phyloP scores from a whole-genome alignment of 768 basidiomycete species.

The Leccinum rimulosum region DNA sequence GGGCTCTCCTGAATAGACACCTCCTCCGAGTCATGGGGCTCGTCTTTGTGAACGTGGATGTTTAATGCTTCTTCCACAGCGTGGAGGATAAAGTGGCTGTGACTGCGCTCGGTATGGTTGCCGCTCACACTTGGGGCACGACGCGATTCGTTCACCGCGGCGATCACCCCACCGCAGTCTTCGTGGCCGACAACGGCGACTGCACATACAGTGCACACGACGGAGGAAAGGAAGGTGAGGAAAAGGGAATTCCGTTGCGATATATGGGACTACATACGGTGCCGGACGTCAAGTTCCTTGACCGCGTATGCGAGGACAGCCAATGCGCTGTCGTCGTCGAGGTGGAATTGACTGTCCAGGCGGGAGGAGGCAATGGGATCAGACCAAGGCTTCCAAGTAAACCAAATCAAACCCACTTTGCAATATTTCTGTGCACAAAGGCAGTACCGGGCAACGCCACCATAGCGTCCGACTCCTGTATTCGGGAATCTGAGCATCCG shows the following conservation, averaged over 20 bases:
- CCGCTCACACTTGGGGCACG: slow-evolving; percentile 47
- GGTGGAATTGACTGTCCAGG: slow-evolving; percentile 68
- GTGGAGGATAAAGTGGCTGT: slow-evolving; percentile 17
- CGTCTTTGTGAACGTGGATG: slow-evolving; percentile 24
- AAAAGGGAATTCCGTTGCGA: not conserved
- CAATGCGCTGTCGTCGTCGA: slow-evolving; percentile 63
- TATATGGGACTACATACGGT: slow-evolving; percentile 50
- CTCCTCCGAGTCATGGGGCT: slow-evolving; percentile 3
- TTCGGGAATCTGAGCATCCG: slow-evolving; percentile 82
- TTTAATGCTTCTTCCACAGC: not conserved
- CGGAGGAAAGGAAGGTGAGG: not conserved
- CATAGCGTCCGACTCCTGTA: slow-evolving; percentile 75
- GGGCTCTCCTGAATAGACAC: slow-evolving; percentile 20
- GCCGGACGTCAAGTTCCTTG: slow-evolving; percentile 59
- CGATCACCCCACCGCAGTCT: slow-evolving; percentile 71
- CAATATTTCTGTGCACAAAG: slow-evolving; percentile 85
- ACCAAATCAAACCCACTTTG: slow-evolving; percentile 41
- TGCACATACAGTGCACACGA: slow-evolving; percentile 26
- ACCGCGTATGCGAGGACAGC: slow-evolving; percentile 77
- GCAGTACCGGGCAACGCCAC: slow-evolving; percentile 72
- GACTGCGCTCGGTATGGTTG: not conserved
- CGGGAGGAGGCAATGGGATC: slow-evolving; percentile 27
- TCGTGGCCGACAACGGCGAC: slow-evolving; percentile 83
- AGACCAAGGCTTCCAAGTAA: not conserved
- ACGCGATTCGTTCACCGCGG: slow-evolving; percentile 24